phyloP scores from a whole-genome alignment of 2,329 filamentous ascomycete genomes.

The Niveomyces coronatus region DNA sequence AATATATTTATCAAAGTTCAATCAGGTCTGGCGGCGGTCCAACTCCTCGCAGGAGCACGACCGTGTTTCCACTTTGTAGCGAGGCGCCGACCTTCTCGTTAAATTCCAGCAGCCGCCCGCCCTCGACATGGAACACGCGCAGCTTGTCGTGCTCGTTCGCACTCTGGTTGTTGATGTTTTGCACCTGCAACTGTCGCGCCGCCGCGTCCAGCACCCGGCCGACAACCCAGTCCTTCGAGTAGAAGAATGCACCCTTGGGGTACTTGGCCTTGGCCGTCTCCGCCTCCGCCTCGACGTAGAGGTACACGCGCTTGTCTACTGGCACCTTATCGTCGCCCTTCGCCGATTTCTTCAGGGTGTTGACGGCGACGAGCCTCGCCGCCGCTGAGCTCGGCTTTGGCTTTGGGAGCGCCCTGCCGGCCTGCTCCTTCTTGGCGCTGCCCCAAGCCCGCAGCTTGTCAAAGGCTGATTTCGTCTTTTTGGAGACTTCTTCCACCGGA shows the following conservation, averaged over 20 bases:
- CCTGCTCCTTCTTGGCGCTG: slow-evolving; percentile 56
- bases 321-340: slow-evolving; percentile 83
- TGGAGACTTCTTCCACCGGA: slow-evolving; percentile 40
- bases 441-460: slow-evolving; percentile 74
- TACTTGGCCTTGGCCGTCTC: slow-evolving; percentile 76
- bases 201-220: slow-evolving; percentile 72
- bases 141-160: slow-evolving; percentile 68
- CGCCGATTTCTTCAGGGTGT: slow-evolving; percentile 72
- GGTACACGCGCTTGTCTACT: slow-evolving; percentile 75
- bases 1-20: slow-evolving; percentile 33
- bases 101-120: slow-evolving; percentile 76
- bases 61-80: slow-evolving; percentile 74
- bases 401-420: slow-evolving; percentile 49
- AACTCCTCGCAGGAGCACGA: slow-evolving; percentile 79
- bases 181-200: slow-evolving; percentile 64
- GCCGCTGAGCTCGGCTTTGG: slow-evolving; percentile 53
- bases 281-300: slow-evolving; percentile 83
- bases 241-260: slow-evolving; percentile 73
- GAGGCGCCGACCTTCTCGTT: slow-evolving; percentile 69
- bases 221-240: slow-evolving; percentile 78
- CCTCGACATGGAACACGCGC: slow-evolving; percentile 87
- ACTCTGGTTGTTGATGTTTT: slow-evolving; percentile 74
- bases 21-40: slow-evolving; percentile 70
- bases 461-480: slow-evolving; percentile 64
- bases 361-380: slow-evolving; percentile 57